Evolutionary conservation across 208 protist species (phyloP).

Genomic region (Wallacemonas rigidus): DNA sequence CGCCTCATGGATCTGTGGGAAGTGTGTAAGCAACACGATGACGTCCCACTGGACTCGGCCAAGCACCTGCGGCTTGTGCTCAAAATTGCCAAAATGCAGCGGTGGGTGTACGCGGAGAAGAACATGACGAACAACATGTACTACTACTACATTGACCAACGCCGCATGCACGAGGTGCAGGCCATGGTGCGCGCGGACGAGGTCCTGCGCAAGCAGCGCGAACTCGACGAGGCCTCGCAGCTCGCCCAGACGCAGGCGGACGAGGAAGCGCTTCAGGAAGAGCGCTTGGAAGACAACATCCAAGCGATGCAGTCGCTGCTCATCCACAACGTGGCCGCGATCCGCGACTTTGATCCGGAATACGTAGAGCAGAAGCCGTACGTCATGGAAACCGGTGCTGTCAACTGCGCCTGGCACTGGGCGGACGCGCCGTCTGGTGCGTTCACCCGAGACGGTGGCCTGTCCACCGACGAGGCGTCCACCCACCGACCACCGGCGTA

Average conservation of each 20-base stretch:
- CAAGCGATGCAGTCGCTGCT: constrained; percentile 58
- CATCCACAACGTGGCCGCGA: constrained; percentile 60
- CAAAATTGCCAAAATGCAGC: constrained; percentile 84
- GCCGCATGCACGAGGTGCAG: constrained; percentile 78
- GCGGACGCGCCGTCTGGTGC: constrained; percentile 7
- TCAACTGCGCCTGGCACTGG: constrained; percentile 82
- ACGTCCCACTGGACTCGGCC: constrained; percentile 87
- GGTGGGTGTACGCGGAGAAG: constrained; percentile 91
- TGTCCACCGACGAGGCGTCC: not conserved
- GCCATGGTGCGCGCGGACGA: constrained; percentile 78
- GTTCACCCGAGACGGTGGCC: not conserved
- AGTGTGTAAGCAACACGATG: constrained; percentile 82
- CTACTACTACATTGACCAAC: constrained; percentile 90
- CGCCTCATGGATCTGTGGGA: constrained; percentile 83
- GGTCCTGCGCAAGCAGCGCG: constrained; percentile 49
- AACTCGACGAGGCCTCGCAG: constrained; percentile 29
- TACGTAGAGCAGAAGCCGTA: constrained; percentile 66
- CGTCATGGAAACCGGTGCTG: constrained; percentile 61
- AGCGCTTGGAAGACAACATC: constrained; percentile 64
- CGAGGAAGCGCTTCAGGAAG: constrained; percentile 12
- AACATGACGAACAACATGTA: constrained; percentile 89
- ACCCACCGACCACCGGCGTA: not conserved
- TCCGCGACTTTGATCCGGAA: constrained; percentile 68
- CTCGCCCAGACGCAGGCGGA: constrained; percentile 25
- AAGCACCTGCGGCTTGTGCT: constrained; percentile 86